Evolutionary conservation across 345 rosid genomes (phyloP), one percentile per base, ranked within the genome.

Genomic region (Bruguiera gymnorhiza): DNA sequence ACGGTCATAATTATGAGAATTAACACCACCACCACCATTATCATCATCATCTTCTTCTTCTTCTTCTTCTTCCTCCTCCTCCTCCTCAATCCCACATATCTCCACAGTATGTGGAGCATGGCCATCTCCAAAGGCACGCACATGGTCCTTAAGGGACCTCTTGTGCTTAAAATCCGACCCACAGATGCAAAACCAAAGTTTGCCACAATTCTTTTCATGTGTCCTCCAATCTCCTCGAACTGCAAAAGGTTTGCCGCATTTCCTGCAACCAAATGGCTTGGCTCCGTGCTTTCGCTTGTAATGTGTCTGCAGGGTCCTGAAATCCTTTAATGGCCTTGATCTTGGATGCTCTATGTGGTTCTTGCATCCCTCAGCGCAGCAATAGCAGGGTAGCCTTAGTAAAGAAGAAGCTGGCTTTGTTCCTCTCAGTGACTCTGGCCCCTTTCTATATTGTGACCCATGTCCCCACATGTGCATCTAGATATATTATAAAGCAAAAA

Each of bases 381-480:
- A 73, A 67, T 73, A 73, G 58, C 76, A 73, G 3, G 76, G 71
- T 56, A 73, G 31, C 30, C 76, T 73, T 54, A 73, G 29, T 55
- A 67, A 24, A 21, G 76, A 60, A 60, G 76, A 60, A 34, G 67
- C 71, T 67, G 65, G 62, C 32, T 73, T 51, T 39, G 67, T 37
- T 60, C 76, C 71, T 61, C 55, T 73, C 52, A 73, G 48, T 5
- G 76, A 67, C 6, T 73, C 71, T 0, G 76, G 62, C 6, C 71
- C 76, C 59, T 73, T 73, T 50, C 76, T 20, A 53, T 60, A 74
- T 30, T 74, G 63, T 18, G 72, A 67, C 39, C 77, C 77, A 30
- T 74, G 77, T 34, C 77, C 77, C 77, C 77, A 74, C 77, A 74
- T 74, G 56, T 74, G 77, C 77, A 74, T 74, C 77, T 74, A 60